Base-by-base conservation (phyloP, 208 protist genomes). In the Crithidia brevicula region DNA sequence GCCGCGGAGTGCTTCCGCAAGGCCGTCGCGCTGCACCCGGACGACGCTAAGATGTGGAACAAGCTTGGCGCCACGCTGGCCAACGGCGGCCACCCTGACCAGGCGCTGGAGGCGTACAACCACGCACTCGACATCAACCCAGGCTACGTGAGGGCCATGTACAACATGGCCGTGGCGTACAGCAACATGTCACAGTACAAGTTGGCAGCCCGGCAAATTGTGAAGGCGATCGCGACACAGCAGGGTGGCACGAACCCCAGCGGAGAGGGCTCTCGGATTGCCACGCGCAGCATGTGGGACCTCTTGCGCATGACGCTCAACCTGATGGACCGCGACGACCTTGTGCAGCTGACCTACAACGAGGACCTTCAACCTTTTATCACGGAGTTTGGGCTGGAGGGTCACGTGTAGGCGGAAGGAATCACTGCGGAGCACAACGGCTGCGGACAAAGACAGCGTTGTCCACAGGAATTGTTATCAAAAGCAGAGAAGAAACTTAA, bases 61-160 rank as follows among this genome's bases (percentile, higher is more conserved):
- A 95, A 95, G 83, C 80, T 97, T 27, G 93, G 93, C 18, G 93
- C 93, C 9, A 91, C 93, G 33, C 79, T 95, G 34, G 93, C 93
- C 23, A 97, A 97, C 61, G 83, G 82, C 15, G 83, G 82, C 67
- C 67, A 80, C 38, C 71, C 83, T 8, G 72, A 85, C 18, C 82
- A 95, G 54, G 93, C 93, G 2, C 72, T 97, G 27, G 86, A 88
- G 42, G 91, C 91, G 28, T 97, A 97, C 80, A 88, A 88, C 45
- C 75, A 66, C 28, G 90, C 93, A 11, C 82, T 97, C 20, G 89
- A 95, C 70, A 86, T 97, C 66, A 96, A 94, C 72, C 93, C 93
- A 13, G 86, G 86, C 45, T 96, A 93, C 68, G 90, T 96, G 47
- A 76, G 93, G 2, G 86, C 82, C 9, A 91, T 92, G 80, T 96